phyloP scores from a whole-genome alignment of 345 rosid genomes.

The Rhizophora mangle region DNA sequence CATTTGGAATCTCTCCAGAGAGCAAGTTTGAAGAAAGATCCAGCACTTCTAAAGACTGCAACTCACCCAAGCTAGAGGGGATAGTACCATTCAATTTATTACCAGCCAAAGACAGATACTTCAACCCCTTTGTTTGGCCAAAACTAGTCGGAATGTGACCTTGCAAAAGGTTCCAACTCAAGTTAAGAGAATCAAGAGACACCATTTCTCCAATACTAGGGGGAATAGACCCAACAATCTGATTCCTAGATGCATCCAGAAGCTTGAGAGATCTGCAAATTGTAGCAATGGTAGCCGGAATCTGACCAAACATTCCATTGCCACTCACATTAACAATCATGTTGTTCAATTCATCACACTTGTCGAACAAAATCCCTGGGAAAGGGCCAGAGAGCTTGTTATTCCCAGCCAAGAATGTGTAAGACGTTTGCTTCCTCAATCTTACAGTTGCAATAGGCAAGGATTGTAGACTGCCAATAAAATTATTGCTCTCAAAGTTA shows the following conservation, averaged over 20 bases:
- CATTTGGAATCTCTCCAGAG: conserved; percentile 49
- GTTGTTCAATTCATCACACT: conserved; percentile 36
- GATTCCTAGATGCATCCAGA: conserved; percentile 52
- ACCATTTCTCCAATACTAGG: conserved; percentile 37
- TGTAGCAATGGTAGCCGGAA: conserved; percentile 40
- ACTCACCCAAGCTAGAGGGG: conserved; percentile 44
- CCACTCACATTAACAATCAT: conserved; percentile 51
- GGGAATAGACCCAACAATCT: conserved; percentile 47
- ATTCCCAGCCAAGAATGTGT: conserved; percentile 51
- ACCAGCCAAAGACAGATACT: conserved; percentile 51
- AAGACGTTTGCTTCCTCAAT: conserved; percentile 48
- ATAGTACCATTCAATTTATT: conserved; percentile 51
- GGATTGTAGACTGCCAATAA: conserved; percentile 55
- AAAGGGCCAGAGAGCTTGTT: conserved; percentile 54
- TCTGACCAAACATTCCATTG: conserved; percentile 47
- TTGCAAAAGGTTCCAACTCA: conserved; percentile 48
- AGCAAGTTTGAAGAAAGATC: conserved; percentile 60
- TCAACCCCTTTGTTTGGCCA: conserved; percentile 35
- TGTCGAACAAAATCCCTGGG: conserved; percentile 41
- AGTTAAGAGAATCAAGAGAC: conserved; percentile 46
- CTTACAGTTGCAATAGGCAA: conserved; percentile 57
- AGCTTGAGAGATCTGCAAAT: conserved; percentile 46
- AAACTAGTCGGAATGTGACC: conserved; percentile 45
- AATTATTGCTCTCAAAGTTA: conserved; percentile 69
- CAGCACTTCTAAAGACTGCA: conserved; percentile 41